Evolutionary conservation across 2,329 filamentous ascomycete genomes (phyloP).

Genomic region (Cladobotryum protrusum): DNA sequence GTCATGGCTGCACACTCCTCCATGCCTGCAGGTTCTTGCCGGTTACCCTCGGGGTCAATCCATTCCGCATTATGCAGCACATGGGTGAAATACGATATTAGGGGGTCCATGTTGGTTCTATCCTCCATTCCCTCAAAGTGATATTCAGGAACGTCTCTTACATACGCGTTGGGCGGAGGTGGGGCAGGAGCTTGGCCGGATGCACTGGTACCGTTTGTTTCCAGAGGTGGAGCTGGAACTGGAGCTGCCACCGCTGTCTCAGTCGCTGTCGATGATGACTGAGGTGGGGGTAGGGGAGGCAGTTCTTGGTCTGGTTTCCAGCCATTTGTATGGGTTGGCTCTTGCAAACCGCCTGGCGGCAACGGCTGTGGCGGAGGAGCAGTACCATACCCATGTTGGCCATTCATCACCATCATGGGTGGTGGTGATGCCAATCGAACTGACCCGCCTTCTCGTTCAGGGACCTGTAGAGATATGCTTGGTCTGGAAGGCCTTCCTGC

Average conservation of each 20-base stretch:
- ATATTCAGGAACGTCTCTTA: conserved; percentile 20
- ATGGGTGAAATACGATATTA: conserved; percentile 50
- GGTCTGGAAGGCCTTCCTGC: conserved; percentile 26
- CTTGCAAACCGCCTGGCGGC: conserved; percentile 11
- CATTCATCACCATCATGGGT: conserved; percentile 16
- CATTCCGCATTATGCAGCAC: conserved; percentile 46
- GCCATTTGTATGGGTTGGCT: too few species aligned
- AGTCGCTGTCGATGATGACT: too few species aligned
- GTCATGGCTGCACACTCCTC: conserved; percentile 51
- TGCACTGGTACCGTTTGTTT: background rate
- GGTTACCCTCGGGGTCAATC: conserved; percentile 42
- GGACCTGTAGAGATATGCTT: conserved; percentile 36
- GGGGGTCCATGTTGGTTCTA: conserved; percentile 49
- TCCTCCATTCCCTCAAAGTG: conserved; percentile 35
- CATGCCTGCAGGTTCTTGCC: conserved; percentile 37
- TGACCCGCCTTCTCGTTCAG: conserved; percentile 50
- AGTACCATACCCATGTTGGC: too few species aligned
- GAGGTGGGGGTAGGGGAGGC: too few species aligned
- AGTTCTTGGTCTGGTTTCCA: too few species aligned
- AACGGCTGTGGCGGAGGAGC: conserved; percentile 25
- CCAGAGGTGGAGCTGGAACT: background rate
- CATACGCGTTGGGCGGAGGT: background rate
- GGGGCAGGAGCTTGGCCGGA: background rate
- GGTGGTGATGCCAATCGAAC: conserved; percentile 58
- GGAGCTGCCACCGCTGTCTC: too few species aligned